Conservation (phyloP, 1,284 basidiomycete species). For the Fistulina hepatica region DNA sequence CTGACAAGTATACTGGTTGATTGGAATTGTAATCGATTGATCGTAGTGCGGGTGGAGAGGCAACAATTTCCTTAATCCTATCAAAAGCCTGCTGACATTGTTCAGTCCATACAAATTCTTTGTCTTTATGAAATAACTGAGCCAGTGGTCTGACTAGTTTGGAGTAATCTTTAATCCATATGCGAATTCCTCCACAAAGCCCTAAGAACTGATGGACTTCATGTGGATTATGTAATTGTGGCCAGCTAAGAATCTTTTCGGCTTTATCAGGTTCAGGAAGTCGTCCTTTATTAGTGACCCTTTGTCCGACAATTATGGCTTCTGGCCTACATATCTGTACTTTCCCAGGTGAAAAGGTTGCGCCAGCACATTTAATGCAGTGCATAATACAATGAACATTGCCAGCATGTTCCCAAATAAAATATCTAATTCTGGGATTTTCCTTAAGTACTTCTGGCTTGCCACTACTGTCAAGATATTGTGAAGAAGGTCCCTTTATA, state of each 20-base stretch:
- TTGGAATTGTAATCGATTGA: slow-evolving; percentile 9
- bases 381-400: slow-evolving; percentile 1
- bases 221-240: slow-evolving; percentile 12
- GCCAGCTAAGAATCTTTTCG: slow-evolving; percentile 17
- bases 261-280: slow-evolving; percentile 16
- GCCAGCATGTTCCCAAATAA: slow-evolving; percentile 18
- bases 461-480: slow-evolving; percentile 20
- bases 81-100: slow-evolving; percentile 13
- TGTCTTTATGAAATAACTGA: slow-evolving; percentile 16
- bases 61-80: slow-evolving; percentile 11
- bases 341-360: slow-evolving; percentile 19
- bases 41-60: slow-evolving; percentile 13
- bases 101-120: slow-evolving; percentile 18
- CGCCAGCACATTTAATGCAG: slow-evolving; percentile 3
- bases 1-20: slow-evolving; percentile 3
- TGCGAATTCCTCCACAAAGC: slow-evolving; percentile 19
- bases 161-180: slow-evolving; percentile 23
- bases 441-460: slow-evolving; percentile 17
- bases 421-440: slow-evolving; percentile 15
- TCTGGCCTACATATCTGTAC: slow-evolving; percentile 13
- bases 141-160: slow-evolving; percentile 17
- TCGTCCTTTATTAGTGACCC: slow-evolving; percentile 17
- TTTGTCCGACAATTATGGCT: slow-evolving; percentile 18
- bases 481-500: slow-evolving; percentile 21
- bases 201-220: slow-evolving; percentile 24